A percentile compares a stretch with the other conserved stretches of the same genome.
Evolutionary conservation across 1,284 basidiomycete genomes (phyloP).

Genomic region (Ceratobasidium sp.): DNA sequence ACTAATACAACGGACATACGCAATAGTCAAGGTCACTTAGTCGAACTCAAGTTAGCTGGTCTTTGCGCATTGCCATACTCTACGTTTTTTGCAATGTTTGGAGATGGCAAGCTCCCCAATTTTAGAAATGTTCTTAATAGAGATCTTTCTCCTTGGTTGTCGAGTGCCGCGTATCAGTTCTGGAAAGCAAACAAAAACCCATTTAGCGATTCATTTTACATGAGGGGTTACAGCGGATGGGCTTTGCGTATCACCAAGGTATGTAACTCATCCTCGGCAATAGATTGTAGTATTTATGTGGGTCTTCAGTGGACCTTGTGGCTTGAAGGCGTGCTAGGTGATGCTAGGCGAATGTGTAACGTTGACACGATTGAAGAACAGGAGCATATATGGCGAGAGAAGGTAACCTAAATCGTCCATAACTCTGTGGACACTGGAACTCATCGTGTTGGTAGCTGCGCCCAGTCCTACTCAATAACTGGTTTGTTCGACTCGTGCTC

Average conservation of each 20-base stretch:
- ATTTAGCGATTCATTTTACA: slow-evolving; percentile 77
- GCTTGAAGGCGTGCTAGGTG: slow-evolving; percentile 67
- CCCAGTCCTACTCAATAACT: slow-evolving; percentile 71
- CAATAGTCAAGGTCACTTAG: slow-evolving; percentile 74
- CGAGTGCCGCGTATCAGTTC: slow-evolving; percentile 79
- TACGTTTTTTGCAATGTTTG: slow-evolving; percentile 80
- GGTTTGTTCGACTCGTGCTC: slow-evolving; percentile 69
- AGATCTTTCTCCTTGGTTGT: slow-evolving; percentile 76
- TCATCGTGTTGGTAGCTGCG: slow-evolving; percentile 56
- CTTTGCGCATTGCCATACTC: slow-evolving; percentile 70
- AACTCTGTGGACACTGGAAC: not conserved
- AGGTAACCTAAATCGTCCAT: slow-evolving; percentile 54
- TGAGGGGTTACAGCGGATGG: slow-evolving; percentile 76
- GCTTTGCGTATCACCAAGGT: slow-evolving; percentile 65
- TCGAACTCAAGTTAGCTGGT: slow-evolving; percentile 82
- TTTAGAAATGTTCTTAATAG: slow-evolving; percentile 74
- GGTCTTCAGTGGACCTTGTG: slow-evolving; percentile 63
- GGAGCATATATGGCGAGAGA: slow-evolving; percentile 69
- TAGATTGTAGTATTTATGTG: slow-evolving; percentile 51
- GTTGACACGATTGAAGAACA: slow-evolving; percentile 70
- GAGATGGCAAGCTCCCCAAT: slow-evolving; percentile 68
- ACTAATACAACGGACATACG: not conserved
- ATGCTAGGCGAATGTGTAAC: slow-evolving; percentile 68
- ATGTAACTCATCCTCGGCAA: not conserved
- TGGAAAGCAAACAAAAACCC: slow-evolving; percentile 75